Evolutionary conservation across 306 rosid species (phyloP), one percentile per base, ranked within the genome.

Genomic region (Cucurbita pepo): DNA sequence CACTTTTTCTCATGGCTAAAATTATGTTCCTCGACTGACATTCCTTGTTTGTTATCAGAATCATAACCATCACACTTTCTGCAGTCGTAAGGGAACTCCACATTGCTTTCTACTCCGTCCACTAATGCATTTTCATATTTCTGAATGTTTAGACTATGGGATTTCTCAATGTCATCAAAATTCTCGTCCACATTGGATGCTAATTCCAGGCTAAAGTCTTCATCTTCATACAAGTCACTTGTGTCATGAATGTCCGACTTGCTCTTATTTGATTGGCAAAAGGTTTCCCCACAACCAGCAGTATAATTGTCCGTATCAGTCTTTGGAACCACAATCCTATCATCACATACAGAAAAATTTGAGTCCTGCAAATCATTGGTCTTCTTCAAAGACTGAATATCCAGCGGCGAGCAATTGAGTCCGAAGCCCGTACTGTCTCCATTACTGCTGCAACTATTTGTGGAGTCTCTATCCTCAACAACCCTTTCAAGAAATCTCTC

Each of bases 401-500:
- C 81, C 0, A 69, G 45, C 9, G 77, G 77, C 34, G 82, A 74
- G 62, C 73, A 86, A 56, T 72, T 75, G 50, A 81, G 60, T 72
- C 54, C 73, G 6, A 84, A 84, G 61, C 79, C 82, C 41, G 71
- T 69, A 38, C 82, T 71, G 59, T 70, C 72, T 34, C 84, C 74
- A 63, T 78, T 77, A 70, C 79, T 78, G 47, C 74, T 73, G 79
- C 80, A 81, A 72, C 82, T 72, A 77, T 78, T 36, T 57, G 79
- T 84, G 14, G 80, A 40, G 10, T 73, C 88, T 78, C 81, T 81
- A 41, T 71, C 72, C 21, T 79, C 85, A 51, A 75, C 38, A 71
- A 75, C 64, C 59, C 77, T 80, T 65, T 76, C 80, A 45, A 83
- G 4, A 78, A 84, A 82, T 44, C 80, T 75, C 79, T 85, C 94